phyloP scores from a whole-genome alignment of 257 asterid species.

The Eustoma russellianum region DNA sequence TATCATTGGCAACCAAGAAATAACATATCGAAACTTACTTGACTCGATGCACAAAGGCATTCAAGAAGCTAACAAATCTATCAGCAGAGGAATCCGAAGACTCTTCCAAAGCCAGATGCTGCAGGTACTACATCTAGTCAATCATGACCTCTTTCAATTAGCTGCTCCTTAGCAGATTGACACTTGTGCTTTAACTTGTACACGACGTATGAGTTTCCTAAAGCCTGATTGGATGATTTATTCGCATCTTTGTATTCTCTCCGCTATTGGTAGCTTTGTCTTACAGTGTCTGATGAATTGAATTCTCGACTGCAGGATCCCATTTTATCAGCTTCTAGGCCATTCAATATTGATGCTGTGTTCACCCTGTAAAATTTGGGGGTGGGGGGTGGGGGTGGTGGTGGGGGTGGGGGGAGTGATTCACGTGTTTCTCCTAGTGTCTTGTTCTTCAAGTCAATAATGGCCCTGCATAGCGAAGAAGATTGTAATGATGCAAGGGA shows the following conservation, averaged over 20 bases:
- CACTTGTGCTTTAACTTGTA: no score
- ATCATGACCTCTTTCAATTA: conserved; percentile 3
- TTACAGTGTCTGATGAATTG: neutral
- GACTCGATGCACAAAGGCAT: conserved; percentile 32
- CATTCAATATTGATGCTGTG: conserved; percentile 21
- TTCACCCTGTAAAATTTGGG: conserved; percentile 39
- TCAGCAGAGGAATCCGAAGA: conserved; percentile 23
- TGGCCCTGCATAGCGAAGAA: no score
- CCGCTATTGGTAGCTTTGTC: neutral
- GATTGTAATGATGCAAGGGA: no score
- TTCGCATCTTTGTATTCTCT: neutral
- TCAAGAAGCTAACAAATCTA: conserved; percentile 24
- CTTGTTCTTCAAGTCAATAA: no score
- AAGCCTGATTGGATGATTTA: no score
- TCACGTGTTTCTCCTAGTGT: no score
- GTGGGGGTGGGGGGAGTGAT: no score
- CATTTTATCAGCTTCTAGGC: conserved; percentile 36
- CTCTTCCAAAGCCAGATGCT: conserved; percentile 38
- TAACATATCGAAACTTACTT: conserved; percentile 39
- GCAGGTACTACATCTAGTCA: conserved; percentile 33
- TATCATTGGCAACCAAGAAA: conserved; percentile 17
- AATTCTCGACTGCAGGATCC: conserved; percentile 39
- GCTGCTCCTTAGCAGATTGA: neutral
- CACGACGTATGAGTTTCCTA: no score
- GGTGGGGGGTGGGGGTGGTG: no score